Percentiles rank a stretch among this genome's conserved stretches.
Conservation (phyloP, 2,329 filamentous ascomycete species). For the Coleophoma cylindrospora region DNA sequence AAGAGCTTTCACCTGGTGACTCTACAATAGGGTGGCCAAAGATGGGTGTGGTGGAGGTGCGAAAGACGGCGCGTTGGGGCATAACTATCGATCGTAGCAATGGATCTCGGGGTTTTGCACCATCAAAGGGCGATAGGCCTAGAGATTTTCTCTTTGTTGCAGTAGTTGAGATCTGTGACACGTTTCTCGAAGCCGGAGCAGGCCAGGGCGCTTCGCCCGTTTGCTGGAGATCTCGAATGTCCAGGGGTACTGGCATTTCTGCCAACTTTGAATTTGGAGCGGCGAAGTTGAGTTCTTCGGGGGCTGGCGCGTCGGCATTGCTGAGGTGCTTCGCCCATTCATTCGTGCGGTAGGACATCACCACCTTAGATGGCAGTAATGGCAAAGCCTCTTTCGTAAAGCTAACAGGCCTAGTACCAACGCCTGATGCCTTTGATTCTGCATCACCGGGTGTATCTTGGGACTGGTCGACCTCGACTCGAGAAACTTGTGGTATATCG, state of each 20-base stretch:
- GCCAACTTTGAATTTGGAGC: conserved; percentile 28
- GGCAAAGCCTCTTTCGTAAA: conserved; percentile 62
- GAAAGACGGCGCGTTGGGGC: conserved; percentile 12
- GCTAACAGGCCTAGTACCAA: conserved; percentile 37
- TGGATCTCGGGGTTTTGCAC: conserved; percentile 4
- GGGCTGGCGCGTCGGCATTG: conserved; percentile 66
- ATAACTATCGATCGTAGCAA: conserved; percentile 9
- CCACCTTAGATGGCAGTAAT: conserved; percentile 67
- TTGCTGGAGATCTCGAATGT: conserved; percentile 60
- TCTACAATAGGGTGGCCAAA: conserved; percentile 28
- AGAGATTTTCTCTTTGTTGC: not conserved
- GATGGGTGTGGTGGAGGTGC: conserved; percentile 27
- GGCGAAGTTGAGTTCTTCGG: conserved; percentile 53
- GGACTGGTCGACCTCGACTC: conserved; percentile 6
- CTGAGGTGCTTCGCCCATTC: conserved; percentile 94
- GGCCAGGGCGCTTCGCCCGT: conserved; percentile 36
- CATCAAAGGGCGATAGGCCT: conserved; percentile 3
- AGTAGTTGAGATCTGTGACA: conserved; percentile 12
- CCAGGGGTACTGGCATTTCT: conserved; percentile 56
- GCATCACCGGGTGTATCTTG: conserved; percentile 8
- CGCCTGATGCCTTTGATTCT: conserved; percentile 33
- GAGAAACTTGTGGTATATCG: conserved; percentile 1
- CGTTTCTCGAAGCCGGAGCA: conserved; percentile 9
- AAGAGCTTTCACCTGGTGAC: conserved; percentile 28
- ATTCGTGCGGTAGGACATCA: conserved; percentile 82